phyloP scores from a whole-genome alignment of 441 rosid species.

The Gossypium schwendimanii region DNA sequence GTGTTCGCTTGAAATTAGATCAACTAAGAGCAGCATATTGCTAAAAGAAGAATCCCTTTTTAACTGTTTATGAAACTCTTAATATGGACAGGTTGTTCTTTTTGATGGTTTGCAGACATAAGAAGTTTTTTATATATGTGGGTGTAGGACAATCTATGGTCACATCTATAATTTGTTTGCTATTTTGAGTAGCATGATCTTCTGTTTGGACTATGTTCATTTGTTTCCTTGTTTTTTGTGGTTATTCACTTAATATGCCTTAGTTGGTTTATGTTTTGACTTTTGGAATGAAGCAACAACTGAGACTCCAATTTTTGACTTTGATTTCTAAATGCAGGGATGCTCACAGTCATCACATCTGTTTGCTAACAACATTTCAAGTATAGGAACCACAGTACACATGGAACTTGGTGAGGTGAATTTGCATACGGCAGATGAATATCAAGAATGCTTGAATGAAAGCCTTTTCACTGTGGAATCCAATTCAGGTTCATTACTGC shows the following conservation, averaged over 20 bases:
- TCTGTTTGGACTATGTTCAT: not conserved
- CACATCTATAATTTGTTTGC: not conserved
- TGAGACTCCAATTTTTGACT: not conserved
- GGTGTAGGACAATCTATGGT: not conserved
- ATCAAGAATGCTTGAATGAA: slow-evolving; percentile 81
- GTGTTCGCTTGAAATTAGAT: not conserved
- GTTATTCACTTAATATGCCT: slow-evolving; percentile 6
- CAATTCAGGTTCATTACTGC: slow-evolving; percentile 84
- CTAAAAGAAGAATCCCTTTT: not conserved
- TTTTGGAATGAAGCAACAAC: slow-evolving; percentile 4
- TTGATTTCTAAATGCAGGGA: slow-evolving; percentile 41
- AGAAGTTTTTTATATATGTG: not conserved
- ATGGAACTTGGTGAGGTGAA: slow-evolving; percentile 96
- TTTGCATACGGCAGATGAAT: slow-evolving; percentile 90
- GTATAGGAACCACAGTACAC: slow-evolving; percentile 66
- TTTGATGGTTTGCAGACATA: not conserved
- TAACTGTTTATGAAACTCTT: not conserved
- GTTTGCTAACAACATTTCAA: slow-evolving; percentile 87
- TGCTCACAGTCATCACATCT: slow-evolving; percentile 94
- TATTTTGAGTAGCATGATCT: not conserved
- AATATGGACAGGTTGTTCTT: not conserved
- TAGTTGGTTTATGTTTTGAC: not conserved
- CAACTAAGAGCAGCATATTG: slow-evolving; percentile 6
- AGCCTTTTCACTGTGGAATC: slow-evolving; percentile 82
- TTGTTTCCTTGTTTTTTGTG: not conserved